A percentile compares a stretch with the other conserved stretches of the same genome.
Evolutionary conservation across 768 basidiomycete genomes (phyloP).

Genomic region (Trametes maxima): DNA sequence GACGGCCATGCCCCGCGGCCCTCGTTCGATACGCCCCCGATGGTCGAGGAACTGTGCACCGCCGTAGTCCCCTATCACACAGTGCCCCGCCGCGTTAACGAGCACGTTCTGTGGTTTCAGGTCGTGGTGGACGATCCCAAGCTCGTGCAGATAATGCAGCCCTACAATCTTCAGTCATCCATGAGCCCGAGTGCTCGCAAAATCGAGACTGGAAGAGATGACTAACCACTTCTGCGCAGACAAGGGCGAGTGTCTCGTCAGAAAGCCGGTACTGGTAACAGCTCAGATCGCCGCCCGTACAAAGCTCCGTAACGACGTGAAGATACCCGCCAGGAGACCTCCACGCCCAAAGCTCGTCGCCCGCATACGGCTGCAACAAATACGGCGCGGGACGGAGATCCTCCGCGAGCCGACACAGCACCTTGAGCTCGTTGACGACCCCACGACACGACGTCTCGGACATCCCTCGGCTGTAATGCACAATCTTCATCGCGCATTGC

Average conservation of each 20-base stretch:
- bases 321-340: slow-evolving; percentile 19
- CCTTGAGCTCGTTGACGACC: slow-evolving; percentile 26
- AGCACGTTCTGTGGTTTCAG: slow-evolving; percentile 57
- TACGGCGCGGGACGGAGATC: slow-evolving; percentile 9
- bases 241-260: slow-evolving; percentile 1
- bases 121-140: slow-evolving; percentile 59
- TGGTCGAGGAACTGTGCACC: slow-evolving; percentile 48
- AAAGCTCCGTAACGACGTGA: slow-evolving; percentile 26
- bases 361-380: slow-evolving; percentile 18
- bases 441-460: slow-evolving; percentile 17
- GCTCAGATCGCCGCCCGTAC: slow-evolving; percentile 26
- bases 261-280: slow-evolving; percentile 10
- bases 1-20: slow-evolving; percentile 5
- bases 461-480: slow-evolving; percentile 10
- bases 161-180: slow-evolving; percentile 25
- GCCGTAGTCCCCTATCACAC: slow-evolving; percentile 62
- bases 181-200: neutral
- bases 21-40: slow-evolving; percentile 32
- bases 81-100: slow-evolving; percentile 35
- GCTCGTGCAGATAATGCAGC: slow-evolving; percentile 45
- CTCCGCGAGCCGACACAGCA: slow-evolving; percentile 13
- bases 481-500: slow-evolving; percentile 29
- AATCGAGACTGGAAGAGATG: neutral
- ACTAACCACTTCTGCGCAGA: slow-evolving; percentile 30
- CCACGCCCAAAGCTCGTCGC: slow-evolving; percentile 12